Base-by-base conservation (phyloP, 2,329 filamentous ascomycete genomes). In the Coniochaeta pulveracea region DNA sequence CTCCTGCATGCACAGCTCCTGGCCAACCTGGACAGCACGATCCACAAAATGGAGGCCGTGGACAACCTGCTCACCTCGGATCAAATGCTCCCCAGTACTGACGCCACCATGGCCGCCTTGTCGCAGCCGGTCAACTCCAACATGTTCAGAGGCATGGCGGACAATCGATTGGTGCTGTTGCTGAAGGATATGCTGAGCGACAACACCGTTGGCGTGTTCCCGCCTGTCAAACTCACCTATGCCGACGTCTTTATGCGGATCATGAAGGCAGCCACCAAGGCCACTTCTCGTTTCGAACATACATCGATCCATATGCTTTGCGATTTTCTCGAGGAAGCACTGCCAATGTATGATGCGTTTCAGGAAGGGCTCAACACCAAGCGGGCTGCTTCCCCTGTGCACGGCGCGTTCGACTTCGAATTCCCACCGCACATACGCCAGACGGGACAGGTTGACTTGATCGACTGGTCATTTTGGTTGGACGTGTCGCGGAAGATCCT, bases 391-490 rank as follows among this genome's bases (percentile, higher is more conserved):
- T 39, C 33, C 10, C 38, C 40, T 12, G 30, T 34, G 9, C 32
- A 37, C 19, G 40, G 34, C 15, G 10, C n/a, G 11, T 35, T 19
- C 4, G 18, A 23, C 9, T 25, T 36, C 15, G 30, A 34, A 10
- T 38, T 34, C 7, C 35, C 41, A 19, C 36, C 37, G 14, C 26
- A 37, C 21, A 28, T 11, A 21, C 35, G 31, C 15, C 26, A 26
- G 3, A 26, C 39, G 5, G 19, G 16, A 9, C 22, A 34, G 6
- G 34, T 52, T 41, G 45, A 67, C 15, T 68, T 79, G 33, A 55
- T 88, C 25, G 76, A 89, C 52, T 93, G 85, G 80, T 54, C 68
- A 0, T 94, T 95, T 52, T 94, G 86, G 88, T 63, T 91, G 25
- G 70, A 78, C 1, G 85, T 89, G 5, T 88, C 76, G 55, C 76